Evolutionary conservation across 768 basidiomycete species (phyloP), one percentile per base, ranked within the genome.

Genomic region (Fibroporia radiculosa): DNA sequence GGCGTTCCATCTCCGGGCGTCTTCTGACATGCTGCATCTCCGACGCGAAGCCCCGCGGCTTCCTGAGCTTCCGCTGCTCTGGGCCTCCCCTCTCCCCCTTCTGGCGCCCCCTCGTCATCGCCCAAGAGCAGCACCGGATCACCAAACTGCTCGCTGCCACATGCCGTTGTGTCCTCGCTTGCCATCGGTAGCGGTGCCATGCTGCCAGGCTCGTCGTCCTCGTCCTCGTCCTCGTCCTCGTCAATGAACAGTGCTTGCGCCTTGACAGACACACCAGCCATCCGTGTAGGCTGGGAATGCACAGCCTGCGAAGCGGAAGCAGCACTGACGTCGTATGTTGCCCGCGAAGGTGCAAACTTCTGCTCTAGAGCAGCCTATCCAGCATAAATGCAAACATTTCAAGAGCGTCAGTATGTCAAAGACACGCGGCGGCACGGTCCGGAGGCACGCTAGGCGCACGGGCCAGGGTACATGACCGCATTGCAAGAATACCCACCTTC

Each of bases 331-430:
- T 80, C 73, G 53, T 73, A 96, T 0, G 84, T 88, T 0, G 86
- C 82, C n/a, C 89, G 69, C 0, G 78, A 69, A 0, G 81, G 72
- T 1, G 80, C 73, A 58, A 87, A 95, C 14, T 72, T 56, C 5
- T 68, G 63, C 56, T 93, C 87, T 11, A 95, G 68, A 0, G 79
- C 75, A 8, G 58, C 57, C 90, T 93, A 39, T 28, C 32, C 44
- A 32, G 36, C 34, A 42, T 20, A 37, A 16, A 40, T 12, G 7
- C n/a, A 31, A n/a, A 31, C 29, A 31, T 8, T 18, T 12, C 20
- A 18, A 35, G 34, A 8, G 20, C 19, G 20, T n/a, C n/a, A n/a
- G n/a, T n/a, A n/a, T n/a, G n/a, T n/a, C n/a, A n/a, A n/a, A n/a
- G n/a, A n/a, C n/a, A n/a, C n/a, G n/a, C n/a, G n/a, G n/a, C n/a